A percentile compares a stretch with the other conserved stretches of the same genome.
Evolutionary conservation across 2,329 filamentous ascomycete species (phyloP).

Genomic region (Ilyonectria sp.): DNA sequence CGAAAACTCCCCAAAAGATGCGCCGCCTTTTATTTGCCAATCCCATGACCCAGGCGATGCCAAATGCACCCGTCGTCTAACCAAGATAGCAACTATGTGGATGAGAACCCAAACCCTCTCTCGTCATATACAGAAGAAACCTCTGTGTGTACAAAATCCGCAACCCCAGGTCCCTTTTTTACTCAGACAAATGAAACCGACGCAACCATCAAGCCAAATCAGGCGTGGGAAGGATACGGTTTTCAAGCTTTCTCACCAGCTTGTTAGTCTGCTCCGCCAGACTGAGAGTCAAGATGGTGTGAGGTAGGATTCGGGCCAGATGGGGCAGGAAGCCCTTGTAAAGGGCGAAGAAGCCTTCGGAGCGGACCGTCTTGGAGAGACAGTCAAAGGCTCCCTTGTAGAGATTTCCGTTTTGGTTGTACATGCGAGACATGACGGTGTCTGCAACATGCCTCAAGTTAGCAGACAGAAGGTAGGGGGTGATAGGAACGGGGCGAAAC

Average conservation of each 20-base stretch:
- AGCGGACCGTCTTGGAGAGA: constrained; percentile 89
- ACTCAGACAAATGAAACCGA: neutral
- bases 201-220: constrained; percentile 43
- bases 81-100: constrained; percentile 32
- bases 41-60: constrained; percentile 40
- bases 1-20: constrained; percentile 43
- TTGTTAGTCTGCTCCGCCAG: constrained; percentile 98
- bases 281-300: constrained; percentile 93
- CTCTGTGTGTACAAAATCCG: constrained; percentile 17
- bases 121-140: constrained; percentile 35
- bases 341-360: constrained; percentile 91
- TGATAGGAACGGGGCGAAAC: constrained; percentile 42
- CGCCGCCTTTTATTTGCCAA: constrained; percentile 47
- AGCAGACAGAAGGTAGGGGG: neutral
- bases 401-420: constrained; percentile 98
- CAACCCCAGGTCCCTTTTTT: constrained; percentile 4
- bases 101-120: constrained; percentile 21
- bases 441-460: constrained; percentile 63
- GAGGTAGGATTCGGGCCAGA: constrained; percentile 91
- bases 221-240: constrained; percentile 63
- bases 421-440: constrained; percentile 98
- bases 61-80: constrained; percentile 40
- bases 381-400: constrained; percentile 96
- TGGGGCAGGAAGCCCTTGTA: constrained; percentile 99
- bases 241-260: constrained; percentile 85